These are phyloP conservation scores for Isabelozyma gotoi DNA, from an alignment of 805 yeast genomes.

Conservation along the genomic window DNA sequence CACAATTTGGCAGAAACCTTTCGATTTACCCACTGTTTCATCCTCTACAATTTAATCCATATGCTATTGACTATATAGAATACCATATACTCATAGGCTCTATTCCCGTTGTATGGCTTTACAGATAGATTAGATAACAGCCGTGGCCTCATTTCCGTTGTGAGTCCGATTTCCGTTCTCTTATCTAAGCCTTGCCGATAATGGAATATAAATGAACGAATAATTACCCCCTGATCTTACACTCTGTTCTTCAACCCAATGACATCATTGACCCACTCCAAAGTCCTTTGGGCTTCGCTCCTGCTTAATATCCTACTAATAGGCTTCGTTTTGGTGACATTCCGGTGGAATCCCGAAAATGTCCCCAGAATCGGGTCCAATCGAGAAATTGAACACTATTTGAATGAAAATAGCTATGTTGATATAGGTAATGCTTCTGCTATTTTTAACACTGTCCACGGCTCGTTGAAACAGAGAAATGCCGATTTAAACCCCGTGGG, in stretches of 20 bases:
- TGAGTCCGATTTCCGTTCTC: neutral
- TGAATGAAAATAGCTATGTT: slow-evolving; percentile 14
- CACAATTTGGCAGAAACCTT: too few relatives aligned
- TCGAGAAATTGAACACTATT: slow-evolving; percentile 1
- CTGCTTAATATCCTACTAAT: neutral
- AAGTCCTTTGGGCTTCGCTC: neutral
- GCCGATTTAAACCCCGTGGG: slow-evolving; percentile 56
- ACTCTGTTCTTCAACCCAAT: neutral
- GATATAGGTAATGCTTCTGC: slow-evolving; percentile 53
- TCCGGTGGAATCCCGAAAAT: neutral
- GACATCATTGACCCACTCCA: neutral
- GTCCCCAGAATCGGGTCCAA: neutral
- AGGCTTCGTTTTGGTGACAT: neutral
- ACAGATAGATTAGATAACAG: too few relatives aligned
- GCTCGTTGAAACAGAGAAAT: slow-evolving; percentile 52
- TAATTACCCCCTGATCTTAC: too few relatives aligned
- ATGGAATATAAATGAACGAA: too few relatives aligned
- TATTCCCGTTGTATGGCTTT: too few relatives aligned
- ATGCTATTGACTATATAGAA: too few relatives aligned
- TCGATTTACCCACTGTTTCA: too few relatives aligned
- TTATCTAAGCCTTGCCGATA: neutral
- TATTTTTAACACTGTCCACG: slow-evolving; percentile 53
- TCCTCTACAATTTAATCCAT: too few relatives aligned
- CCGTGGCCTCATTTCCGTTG: too few relatives aligned
- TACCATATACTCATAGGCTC: too few relatives aligned